A percentile compares a stretch with the other conserved stretches of the same genome.
Evolutionary conservation across 1,284 basidiomycete genomes (phyloP).

Genomic region (Ustilago sp.): DNA sequence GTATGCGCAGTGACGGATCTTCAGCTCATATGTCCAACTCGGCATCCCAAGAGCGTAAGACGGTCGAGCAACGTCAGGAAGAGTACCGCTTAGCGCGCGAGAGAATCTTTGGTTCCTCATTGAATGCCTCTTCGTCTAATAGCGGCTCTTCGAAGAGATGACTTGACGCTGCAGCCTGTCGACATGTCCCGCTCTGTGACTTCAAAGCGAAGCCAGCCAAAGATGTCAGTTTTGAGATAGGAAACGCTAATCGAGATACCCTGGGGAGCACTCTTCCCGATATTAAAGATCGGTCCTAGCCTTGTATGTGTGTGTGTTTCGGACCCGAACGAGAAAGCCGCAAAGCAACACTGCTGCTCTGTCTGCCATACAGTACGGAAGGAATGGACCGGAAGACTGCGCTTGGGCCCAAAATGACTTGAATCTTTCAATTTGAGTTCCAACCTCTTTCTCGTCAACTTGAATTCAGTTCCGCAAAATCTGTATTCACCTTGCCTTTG

Average conservation of each 20-base stretch:
- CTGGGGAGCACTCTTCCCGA: background rate
- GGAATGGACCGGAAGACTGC: constrained; percentile 1
- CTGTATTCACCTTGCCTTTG: background rate
- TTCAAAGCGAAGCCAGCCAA: background rate
- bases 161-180: background rate
- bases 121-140: constrained; percentile 9
- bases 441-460: background rate
- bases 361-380: background rate
- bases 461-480: background rate
- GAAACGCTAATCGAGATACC: constrained; percentile 1
- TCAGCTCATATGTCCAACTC: constrained; percentile 14
- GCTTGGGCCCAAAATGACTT: background rate
- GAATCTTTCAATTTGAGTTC: too few relatives aligned
- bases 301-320: background rate
- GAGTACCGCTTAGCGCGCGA: constrained; percentile 46
- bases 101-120: constrained; percentile 42
- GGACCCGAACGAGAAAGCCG: background rate
- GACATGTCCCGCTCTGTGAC: background rate
- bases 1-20: constrained; percentile 40
- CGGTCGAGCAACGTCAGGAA: constrained; percentile 50
- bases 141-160: constrained; percentile 2
- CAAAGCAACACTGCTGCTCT: background rate
- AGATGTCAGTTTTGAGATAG: background rate
- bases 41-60: constrained; percentile 39
- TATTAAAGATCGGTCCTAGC: background rate